Percentiles rank a stretch among this genome's conserved stretches.
Evolutionary conservation across 768 basidiomycete genomes (phyloP).

Genomic region (Chalciporus piperatus): DNA sequence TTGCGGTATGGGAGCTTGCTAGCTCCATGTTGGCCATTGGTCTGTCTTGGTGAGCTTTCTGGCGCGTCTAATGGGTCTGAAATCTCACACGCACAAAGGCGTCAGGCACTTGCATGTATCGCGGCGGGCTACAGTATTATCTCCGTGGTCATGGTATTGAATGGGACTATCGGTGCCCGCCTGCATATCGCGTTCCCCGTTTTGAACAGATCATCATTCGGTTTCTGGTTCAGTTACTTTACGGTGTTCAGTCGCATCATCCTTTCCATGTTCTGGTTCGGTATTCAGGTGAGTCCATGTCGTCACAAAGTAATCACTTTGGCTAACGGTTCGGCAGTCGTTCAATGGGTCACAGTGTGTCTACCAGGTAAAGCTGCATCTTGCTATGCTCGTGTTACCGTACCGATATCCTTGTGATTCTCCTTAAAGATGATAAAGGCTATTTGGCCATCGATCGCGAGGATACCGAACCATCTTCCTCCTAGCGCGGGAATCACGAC

Average conservation of each 20-base stretch:
- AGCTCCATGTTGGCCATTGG: constrained; percentile 75
- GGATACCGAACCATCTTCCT: constrained; percentile 62
- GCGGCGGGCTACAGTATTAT: constrained; percentile 73
- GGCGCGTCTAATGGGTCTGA: neutral
- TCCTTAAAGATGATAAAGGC: constrained; percentile 64
- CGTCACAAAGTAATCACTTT: neutral
- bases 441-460: constrained; percentile 73
- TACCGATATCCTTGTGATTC: neutral
- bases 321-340: constrained; percentile 31
- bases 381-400: neutral
- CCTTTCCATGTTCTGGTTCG: constrained; percentile 82
- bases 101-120: constrained; percentile 66
- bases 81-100: constrained; percentile 36
- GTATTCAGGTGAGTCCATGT: constrained; percentile 52
- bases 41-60: constrained; percentile 53
- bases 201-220: constrained; percentile 82
- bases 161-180: constrained; percentile 75
- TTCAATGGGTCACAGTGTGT: constrained; percentile 69
- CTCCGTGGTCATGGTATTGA: constrained; percentile 68
- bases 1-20: constrained; percentile 51
- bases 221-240: constrained; percentile 89
- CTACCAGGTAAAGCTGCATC: constrained; percentile 45
- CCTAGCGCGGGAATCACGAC: constrained; percentile 60
- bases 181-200: constrained; percentile 75
- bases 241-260: constrained; percentile 73